Evolutionary conservation across 805 yeast genomes (phyloP).

Genomic region (Grigorovia transvaalensis): DNA sequence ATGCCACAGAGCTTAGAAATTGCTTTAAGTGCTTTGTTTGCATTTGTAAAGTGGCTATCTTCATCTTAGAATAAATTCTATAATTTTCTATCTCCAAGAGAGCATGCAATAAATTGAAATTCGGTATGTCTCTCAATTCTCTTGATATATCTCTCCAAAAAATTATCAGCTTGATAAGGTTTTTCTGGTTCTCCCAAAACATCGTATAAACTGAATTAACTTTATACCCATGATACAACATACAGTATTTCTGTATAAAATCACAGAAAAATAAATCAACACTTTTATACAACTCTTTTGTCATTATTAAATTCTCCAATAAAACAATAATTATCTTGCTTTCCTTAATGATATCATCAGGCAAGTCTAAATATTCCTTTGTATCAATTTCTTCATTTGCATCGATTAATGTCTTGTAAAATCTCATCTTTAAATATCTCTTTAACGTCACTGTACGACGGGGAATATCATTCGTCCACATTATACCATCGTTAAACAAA

Average conservation of each 20-base stretch:
- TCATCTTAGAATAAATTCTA: conserved; percentile 18
- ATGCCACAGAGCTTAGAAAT: conserved; percentile 1
- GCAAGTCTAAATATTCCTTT: conserved; percentile 2
- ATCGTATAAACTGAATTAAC: conserved; percentile 4
- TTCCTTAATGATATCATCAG: conserved; percentile 4
- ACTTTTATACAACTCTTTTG: conserved; percentile 19
- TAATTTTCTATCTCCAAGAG: conserved; percentile 25
- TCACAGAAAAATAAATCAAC: conserved; percentile 23
- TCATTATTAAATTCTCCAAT: conserved; percentile 16
- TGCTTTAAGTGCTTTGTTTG: conserved; percentile 6
- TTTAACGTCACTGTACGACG: neutral
- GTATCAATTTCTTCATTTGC: neutral
- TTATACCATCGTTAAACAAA: neutral
- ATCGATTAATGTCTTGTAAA: neutral
- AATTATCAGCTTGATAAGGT: conserved; percentile 18
- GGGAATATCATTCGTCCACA: conserved; percentile 2
- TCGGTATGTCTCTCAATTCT: conserved; percentile 18
- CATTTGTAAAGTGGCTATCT: conserved; percentile 18
- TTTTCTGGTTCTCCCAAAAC: conserved; percentile 21
- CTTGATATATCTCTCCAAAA: conserved; percentile 25
- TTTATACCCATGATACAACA: conserved; percentile 18
- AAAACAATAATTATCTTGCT: conserved; percentile 4
- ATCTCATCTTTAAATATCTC: conserved; percentile 1
- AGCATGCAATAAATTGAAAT: conserved; percentile 22
- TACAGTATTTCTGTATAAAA: conserved; percentile 20